These are phyloP conservation scores for Arthrobotrys sinensis DNA, from an alignment of 2,329 filamentous ascomycete species.

Conservation along the genomic window DNA sequence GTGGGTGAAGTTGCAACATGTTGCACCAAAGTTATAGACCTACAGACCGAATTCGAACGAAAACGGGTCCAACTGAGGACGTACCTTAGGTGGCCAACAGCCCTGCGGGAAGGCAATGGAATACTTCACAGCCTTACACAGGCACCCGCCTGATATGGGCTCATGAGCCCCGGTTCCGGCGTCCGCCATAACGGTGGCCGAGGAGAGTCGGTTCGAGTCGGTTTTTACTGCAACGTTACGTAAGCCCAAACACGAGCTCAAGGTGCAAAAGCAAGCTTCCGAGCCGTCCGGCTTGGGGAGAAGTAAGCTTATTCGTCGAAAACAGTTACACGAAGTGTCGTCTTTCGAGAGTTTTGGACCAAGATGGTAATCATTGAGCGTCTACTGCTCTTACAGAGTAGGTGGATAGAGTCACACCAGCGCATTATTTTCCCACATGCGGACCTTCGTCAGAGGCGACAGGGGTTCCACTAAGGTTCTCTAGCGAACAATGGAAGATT, in stretches of 20 bases:
- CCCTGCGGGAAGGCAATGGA: conserved; percentile 69
- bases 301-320: conserved; percentile 19
- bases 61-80: neutral
- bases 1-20: neutral
- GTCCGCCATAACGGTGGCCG: conserved; percentile 9
- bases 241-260: conserved; percentile 24
- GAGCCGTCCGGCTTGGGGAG: conserved; percentile 10
- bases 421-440: neutral
- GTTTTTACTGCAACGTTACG: conserved; percentile 13
- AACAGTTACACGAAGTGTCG: conserved; percentile 12
- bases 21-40: neutral
- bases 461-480: neutral
- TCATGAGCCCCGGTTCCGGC: conserved; percentile 36
- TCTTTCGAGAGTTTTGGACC: neutral
- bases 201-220: conserved; percentile 24
- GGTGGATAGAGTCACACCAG: conserved; percentile 7
- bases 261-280: conserved; percentile 1
- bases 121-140: conserved; percentile 72
- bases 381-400: neutral
- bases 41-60: neutral
- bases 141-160: conserved; percentile 71
- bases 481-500: neutral
- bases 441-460: conserved; percentile 21
- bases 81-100: conserved; percentile 51
- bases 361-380: conserved; percentile 1